Percentiles rank a stretch among this genome's conserved stretches.
Conservation (phyloP, 805 yeast species). For the Helenozyma baotianmanensis region DNA sequence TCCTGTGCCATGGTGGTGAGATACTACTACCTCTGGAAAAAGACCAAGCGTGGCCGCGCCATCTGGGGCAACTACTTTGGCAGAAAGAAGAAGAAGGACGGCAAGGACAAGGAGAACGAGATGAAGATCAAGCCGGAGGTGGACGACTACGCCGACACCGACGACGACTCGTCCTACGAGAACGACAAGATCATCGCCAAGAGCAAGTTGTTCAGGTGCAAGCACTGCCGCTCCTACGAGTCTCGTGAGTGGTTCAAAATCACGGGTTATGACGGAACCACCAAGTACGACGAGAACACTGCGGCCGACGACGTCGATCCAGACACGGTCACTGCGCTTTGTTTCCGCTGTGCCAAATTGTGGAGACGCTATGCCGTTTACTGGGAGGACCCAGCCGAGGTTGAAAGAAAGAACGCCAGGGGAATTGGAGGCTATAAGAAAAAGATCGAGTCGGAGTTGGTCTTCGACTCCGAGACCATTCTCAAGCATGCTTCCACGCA, state of each 20-base stretch:
- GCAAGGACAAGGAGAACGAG: slow-evolving; percentile 16
- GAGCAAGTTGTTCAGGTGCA: slow-evolving; percentile 53
- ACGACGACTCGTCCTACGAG: slow-evolving; percentile 72
- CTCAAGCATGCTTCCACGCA: slow-evolving; percentile 42
- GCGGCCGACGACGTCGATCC: slow-evolving; percentile 11
- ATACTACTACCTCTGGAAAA: slow-evolving; percentile 89
- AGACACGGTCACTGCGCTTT: slow-evolving; percentile 53
- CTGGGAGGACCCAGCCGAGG: slow-evolving; percentile 79
- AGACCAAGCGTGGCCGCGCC: slow-evolving; percentile 64
- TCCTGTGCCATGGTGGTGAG: slow-evolving; percentile 76
- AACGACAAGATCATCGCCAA: slow-evolving; percentile 40
- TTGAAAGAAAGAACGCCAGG: slow-evolving; percentile 43
- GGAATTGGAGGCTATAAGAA: slow-evolving; percentile 54
- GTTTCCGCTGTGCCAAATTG: slow-evolving; percentile 80
- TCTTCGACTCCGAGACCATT: slow-evolving; percentile 57
- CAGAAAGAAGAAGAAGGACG: slow-evolving; percentile 54
- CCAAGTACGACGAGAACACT: slow-evolving; percentile 26
- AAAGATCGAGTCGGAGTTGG: slow-evolving; percentile 61
- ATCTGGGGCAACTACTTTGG: slow-evolving; percentile 86
- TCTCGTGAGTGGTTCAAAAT: slow-evolving; percentile 67
- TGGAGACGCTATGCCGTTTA: slow-evolving; percentile 88
- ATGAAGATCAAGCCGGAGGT: slow-evolving; percentile 12
- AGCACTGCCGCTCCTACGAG: slow-evolving; percentile 57
- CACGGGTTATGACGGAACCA: slow-evolving; percentile 51
- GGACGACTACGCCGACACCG: slow-evolving; percentile 56